A percentile compares a stretch with the other conserved stretches of the same genome.
Evolutionary conservation across 768 basidiomycete genomes (phyloP).

Genomic region (Kwoniella heveanensis): DNA sequence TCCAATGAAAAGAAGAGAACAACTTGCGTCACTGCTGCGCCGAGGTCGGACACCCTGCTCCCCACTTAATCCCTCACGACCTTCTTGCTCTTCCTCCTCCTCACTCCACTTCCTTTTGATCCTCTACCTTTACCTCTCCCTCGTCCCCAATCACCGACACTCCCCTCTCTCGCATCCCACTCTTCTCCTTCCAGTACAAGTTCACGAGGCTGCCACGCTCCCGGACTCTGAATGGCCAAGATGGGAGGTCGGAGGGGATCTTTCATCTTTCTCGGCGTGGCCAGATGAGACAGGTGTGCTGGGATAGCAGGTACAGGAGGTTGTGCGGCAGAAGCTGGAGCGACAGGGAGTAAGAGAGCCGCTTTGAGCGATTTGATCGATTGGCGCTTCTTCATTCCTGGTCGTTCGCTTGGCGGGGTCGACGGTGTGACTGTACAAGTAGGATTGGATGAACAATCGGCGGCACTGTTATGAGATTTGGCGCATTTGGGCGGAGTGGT

Average conservation of each 20-base stretch:
- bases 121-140: slow-evolving; percentile 15
- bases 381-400: slow-evolving; percentile 13
- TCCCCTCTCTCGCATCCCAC: slow-evolving; percentile 49
- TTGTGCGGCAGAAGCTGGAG: slow-evolving; percentile 7
- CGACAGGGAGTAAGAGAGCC: slow-evolving; percentile 37
- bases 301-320: slow-evolving; percentile 40
- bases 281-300: slow-evolving; percentile 3
- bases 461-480: not conserved
- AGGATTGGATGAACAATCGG: slow-evolving; percentile 40
- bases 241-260: slow-evolving; percentile 30
- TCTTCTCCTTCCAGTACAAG: slow-evolving; percentile 54
- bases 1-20: too few relatives aligned
- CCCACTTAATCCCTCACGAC: slow-evolving; percentile 18
- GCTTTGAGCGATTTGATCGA: slow-evolving; percentile 54
- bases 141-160: slow-evolving; percentile 31
- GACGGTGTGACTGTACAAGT: slow-evolving; percentile 2
- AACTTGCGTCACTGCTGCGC: too few relatives aligned
- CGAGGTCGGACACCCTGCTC: too few relatives aligned
- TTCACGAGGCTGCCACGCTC: slow-evolving; percentile 48
- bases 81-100: slow-evolving; percentile 23
- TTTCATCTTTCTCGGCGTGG: slow-evolving; percentile 20
- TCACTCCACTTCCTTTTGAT: slow-evolving; percentile 18
- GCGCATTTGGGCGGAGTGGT: slow-evolving; percentile 41
- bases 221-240: slow-evolving; percentile 51
- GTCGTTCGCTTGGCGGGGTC: slow-evolving; percentile 2